phyloP scores from a whole-genome alignment of 148 eudicot species.

The Persicaria tinctoria region DNA sequence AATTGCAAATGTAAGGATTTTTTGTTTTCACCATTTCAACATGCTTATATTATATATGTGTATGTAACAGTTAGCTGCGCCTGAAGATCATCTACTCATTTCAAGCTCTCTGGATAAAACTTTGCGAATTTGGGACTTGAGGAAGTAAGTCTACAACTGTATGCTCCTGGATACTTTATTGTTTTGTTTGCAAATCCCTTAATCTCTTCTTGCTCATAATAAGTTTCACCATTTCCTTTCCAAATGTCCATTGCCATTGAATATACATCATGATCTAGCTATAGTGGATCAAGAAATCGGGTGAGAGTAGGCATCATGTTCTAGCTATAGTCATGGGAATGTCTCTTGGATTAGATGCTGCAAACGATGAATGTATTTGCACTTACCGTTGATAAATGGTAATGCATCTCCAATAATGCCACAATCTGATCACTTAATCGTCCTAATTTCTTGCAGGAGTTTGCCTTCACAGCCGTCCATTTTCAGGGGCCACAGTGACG shows the following conservation, averaged over 20 bases:
- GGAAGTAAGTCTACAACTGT: constrained; percentile 46
- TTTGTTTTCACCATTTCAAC: constrained; percentile 5
- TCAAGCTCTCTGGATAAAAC: constrained; percentile 91
- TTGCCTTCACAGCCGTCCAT: constrained; percentile 47
- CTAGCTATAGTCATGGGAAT: background rate
- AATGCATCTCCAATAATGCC: background rate
- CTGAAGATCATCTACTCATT: constrained; percentile 73
- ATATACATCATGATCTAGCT: background rate
- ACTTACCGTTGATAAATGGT: background rate
- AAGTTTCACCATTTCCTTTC: background rate
- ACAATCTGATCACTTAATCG: constrained; percentile 8
- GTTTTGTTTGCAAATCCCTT: background rate
- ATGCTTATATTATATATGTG: constrained; percentile 9
- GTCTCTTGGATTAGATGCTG: background rate
- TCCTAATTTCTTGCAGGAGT: constrained; percentile 38
- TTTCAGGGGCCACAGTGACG: constrained; percentile 76
- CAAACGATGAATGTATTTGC: background rate
- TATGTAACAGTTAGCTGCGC: constrained; percentile 76
- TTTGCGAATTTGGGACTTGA: constrained; percentile 87
- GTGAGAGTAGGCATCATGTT: background rate
- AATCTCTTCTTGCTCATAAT: background rate
- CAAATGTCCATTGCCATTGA: background rate
- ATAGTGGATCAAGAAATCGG: background rate
- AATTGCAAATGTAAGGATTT: constrained; percentile 5
- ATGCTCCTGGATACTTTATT: background rate